phyloP scores from a whole-genome alignment of 225 moss, liverwort and hornwort species.

The Neckera pumila region DNA sequence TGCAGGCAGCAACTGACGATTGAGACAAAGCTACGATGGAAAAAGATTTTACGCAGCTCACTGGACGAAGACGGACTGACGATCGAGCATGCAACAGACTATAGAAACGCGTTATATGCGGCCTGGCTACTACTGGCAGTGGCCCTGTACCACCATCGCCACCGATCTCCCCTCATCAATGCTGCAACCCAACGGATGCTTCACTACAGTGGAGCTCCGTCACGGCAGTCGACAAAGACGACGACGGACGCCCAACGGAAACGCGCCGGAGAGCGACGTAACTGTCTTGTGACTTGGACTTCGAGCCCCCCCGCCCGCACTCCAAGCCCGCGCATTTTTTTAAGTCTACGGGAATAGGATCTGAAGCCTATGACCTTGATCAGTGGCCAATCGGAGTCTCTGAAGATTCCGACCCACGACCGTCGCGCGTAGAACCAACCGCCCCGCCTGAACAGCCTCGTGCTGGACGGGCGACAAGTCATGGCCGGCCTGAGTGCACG shows the following conservation, averaged over 20 bases:
- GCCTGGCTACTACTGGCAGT: not conserved
- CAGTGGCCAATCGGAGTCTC: not conserved
- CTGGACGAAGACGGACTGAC: not conserved
- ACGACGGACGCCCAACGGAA: not conserved
- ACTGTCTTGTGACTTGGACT: too few relatives aligned
- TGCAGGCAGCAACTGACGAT: not conserved
- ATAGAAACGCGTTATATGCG: not conserved
- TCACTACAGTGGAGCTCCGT: not conserved
- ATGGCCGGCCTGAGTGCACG: not conserved
- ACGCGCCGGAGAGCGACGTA: not conserved
- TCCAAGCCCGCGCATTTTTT: not conserved
- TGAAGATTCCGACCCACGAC: too few relatives aligned
- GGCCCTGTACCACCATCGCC: too few relatives aligned
- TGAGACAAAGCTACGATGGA: not conserved
- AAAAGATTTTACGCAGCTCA: not conserved
- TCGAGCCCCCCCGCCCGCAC: not conserved
- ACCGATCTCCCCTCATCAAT: too few relatives aligned
- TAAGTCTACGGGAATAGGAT: not conserved
- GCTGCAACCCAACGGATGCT: too few relatives aligned
- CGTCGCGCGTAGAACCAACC: not conserved
- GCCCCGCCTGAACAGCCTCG: not conserved
- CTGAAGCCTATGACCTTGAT: not conserved
- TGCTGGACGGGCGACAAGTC: not conserved
- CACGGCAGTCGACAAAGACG: not conserved
- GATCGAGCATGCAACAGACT: not conserved